Evolutionary conservation across 2,329 filamentous ascomycete genomes (phyloP).

Genomic region (Thielaviopsis populi): DNA sequence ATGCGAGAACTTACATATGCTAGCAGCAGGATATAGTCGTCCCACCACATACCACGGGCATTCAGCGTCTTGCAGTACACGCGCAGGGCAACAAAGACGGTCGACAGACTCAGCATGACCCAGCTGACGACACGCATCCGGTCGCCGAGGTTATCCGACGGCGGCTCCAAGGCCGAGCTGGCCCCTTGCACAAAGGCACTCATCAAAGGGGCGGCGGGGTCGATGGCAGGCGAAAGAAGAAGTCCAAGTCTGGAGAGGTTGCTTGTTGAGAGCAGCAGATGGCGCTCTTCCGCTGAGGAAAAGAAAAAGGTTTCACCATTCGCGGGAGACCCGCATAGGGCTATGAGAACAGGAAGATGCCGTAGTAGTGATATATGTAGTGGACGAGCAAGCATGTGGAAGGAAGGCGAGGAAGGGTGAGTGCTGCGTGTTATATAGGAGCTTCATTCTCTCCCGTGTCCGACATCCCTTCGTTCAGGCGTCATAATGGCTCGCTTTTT

Average conservation of each 20-base stretch:
- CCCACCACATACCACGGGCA: slow-evolving; percentile 22
- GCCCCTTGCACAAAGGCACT: slow-evolving; percentile 12
- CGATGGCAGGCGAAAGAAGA: neutral
- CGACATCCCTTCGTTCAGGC: neutral
- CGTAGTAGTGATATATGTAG: neutral
- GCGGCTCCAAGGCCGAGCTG: neutral
- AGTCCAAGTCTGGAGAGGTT: neutral
- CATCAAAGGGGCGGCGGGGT: neutral
- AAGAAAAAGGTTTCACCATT: neutral
- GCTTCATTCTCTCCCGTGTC: neutral
- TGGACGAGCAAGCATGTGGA: neutral
- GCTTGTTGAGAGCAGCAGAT: neutral
- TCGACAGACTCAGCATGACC: slow-evolving; percentile 18
- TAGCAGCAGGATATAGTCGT: slow-evolving; percentile 21
- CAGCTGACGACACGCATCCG: slow-evolving; percentile 18
- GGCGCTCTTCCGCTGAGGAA: neutral
- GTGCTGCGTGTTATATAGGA: neutral
- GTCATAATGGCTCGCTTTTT: neutral
- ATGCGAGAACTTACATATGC: slow-evolving; percentile 21
- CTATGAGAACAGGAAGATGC: neutral
- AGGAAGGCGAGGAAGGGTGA: neutral
- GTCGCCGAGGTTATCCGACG: slow-evolving; percentile 15
- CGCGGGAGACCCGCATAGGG: neutral
- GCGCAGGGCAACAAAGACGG: slow-evolving; percentile 19
- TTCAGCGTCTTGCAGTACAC: slow-evolving; percentile 21